Evolutionary conservation across 805 yeast genomes (phyloP).

Genomic region (Barnettozyma vustinii): DNA sequence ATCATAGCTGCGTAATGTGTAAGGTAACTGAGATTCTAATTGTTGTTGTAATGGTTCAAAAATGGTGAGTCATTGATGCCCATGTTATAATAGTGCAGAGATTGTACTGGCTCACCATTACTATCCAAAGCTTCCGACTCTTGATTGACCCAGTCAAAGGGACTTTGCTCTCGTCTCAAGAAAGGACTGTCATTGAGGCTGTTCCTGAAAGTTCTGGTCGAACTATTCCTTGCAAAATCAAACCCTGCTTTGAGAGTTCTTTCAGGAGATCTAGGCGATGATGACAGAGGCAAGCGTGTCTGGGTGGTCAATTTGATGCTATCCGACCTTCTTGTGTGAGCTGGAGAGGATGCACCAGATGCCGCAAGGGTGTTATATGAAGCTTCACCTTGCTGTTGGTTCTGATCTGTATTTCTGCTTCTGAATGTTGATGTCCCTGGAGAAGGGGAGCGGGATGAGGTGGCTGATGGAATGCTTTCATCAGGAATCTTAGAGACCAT

Average conservation of each 20-base stretch:
- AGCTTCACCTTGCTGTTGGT: not conserved
- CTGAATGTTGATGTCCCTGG: not conserved
- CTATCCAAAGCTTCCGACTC: not conserved
- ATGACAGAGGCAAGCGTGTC: not conserved
- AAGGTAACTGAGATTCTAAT: not conserved
- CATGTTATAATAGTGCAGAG: conserved; percentile 18
- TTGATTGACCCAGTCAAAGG: conserved; percentile 9
- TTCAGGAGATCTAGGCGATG: not conserved
- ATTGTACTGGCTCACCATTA: not conserved
- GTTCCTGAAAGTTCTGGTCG: not conserved
- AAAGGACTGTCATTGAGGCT: conserved; percentile 5
- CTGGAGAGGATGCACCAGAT: not conserved
- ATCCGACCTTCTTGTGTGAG: not conserved
- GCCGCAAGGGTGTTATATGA: not conserved
- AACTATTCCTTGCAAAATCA: not conserved
- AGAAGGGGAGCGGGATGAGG: not conserved
- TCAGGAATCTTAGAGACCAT: not conserved
- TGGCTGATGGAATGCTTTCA: not conserved
- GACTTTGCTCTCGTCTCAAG: conserved; percentile 12
- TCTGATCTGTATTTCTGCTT: not conserved
- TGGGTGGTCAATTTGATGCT: not conserved
- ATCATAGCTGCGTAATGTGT: too few relatives aligned
- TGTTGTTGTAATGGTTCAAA: conserved; percentile 11
- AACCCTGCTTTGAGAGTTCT: not conserved
- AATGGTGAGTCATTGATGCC: conserved; percentile 14